A percentile compares a stretch with the other conserved stretches of the same genome.
These are phyloP conservation scores for Sclerotinia spermophila DNA, from an alignment of 2,329 filamentous ascomycete genomes.

Conservation along the genomic window DNA sequence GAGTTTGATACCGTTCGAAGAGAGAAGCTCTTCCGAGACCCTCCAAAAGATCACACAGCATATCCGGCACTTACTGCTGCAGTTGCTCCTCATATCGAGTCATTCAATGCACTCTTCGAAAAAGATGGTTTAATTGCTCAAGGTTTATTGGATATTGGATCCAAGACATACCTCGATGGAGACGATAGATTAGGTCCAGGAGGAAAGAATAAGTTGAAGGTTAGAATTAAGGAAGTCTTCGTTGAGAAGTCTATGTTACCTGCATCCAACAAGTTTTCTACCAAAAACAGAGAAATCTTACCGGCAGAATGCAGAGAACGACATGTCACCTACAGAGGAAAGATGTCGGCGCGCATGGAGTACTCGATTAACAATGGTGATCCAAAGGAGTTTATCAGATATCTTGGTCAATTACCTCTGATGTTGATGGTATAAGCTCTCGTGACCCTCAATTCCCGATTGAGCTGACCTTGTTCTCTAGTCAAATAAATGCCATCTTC, in stretches of 20 bases:
- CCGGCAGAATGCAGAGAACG: slow-evolving; percentile 93
- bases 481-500: slow-evolving; percentile 88
- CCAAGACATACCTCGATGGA: slow-evolving; percentile 82
- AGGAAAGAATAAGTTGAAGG: slow-evolving; percentile 68
- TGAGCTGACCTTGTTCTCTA: slow-evolving; percentile 39
- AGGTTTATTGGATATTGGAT: slow-evolving; percentile 83
- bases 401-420: slow-evolving; percentile 84
- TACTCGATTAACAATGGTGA: slow-evolving; percentile 85
- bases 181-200: slow-evolving; percentile 57
- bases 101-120: slow-evolving; percentile 88
- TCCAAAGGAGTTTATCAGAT: slow-evolving; percentile 74
- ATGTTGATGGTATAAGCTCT: slow-evolving; percentile 71
- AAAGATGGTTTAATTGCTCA: slow-evolving; percentile 69
- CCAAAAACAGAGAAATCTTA: slow-evolving; percentile 76
- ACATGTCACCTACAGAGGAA: slow-evolving; percentile 86
- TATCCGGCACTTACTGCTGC: slow-evolving; percentile 83
- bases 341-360: slow-evolving; percentile 77
- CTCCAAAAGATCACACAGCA: slow-evolving; percentile 80
- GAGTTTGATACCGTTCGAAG: slow-evolving; percentile 82
- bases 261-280: slow-evolving; percentile 75
- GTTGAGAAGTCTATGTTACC: slow-evolving; percentile 80
- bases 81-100: slow-evolving; percentile 89
- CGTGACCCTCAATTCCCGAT: not conserved
- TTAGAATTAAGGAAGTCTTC: slow-evolving; percentile 77
- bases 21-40: slow-evolving; percentile 83